phyloP scores from a whole-genome alignment of 441 rosid species.

The Raphanus hybrid region DNA sequence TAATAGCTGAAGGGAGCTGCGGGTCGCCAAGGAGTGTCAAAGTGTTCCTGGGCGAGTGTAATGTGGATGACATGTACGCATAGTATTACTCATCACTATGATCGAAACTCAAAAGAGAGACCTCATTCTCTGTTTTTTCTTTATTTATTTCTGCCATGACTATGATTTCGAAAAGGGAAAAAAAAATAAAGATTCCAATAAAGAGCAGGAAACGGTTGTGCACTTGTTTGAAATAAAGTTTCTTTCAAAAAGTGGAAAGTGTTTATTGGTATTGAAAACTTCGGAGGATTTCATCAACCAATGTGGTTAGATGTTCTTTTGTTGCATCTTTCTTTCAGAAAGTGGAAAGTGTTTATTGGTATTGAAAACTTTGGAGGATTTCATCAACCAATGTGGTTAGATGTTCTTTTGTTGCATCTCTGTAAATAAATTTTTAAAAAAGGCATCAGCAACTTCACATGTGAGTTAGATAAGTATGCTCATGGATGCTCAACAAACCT shows the following conservation, averaged over 20 bases:
- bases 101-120: too few relatives aligned
- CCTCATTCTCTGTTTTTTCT: not conserved
- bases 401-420: constrained; percentile 15
- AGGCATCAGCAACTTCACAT: too few relatives aligned
- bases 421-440: not conserved
- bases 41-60: too few relatives aligned
- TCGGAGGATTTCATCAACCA: not conserved
- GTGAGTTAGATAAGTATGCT: too few relatives aligned
- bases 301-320: not conserved
- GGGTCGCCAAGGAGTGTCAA: too few relatives aligned
- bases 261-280: constrained; percentile 8
- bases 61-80: too few relatives aligned
- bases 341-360: constrained; percentile 13
- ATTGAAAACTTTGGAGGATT: not conserved
- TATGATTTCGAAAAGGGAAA: not conserved
- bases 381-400: not conserved
- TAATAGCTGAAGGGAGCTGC: too few relatives aligned
- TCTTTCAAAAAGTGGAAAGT: constrained; percentile 12
- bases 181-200: constrained; percentile 9
- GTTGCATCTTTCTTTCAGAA: constrained; percentile 19
- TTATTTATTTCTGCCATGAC: constrained; percentile 25
- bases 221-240: constrained; percentile 32
- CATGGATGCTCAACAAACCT: too few relatives aligned
- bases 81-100: too few relatives aligned
- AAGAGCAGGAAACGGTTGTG: constrained; percentile 32